Conservation (phyloP, 495 filamentous ascomycete species). For the Pseudoneurospora amorphoporcata region DNA sequence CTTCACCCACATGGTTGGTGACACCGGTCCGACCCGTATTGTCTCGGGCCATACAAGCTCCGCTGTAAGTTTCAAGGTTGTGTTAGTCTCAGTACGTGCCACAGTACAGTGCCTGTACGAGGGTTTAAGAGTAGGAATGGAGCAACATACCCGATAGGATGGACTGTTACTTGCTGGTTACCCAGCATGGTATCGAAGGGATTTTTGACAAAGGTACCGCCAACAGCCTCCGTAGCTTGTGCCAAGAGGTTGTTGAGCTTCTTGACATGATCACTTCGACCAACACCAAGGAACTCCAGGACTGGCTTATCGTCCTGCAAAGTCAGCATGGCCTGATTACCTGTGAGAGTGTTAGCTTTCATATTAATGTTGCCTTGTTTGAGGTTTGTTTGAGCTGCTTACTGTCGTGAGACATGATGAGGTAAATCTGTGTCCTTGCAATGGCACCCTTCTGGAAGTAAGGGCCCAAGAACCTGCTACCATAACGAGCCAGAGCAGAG, state of each 20-base stretch:
- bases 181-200: constrained; percentile 46
- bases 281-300: constrained; percentile 48
- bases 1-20: constrained; percentile 51
- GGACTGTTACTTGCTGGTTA: constrained; percentile 52
- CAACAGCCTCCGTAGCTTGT: constrained; percentile 43
- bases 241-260: constrained; percentile 41
- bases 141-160: constrained; percentile 49
- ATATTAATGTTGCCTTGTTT: background rate
- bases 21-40: constrained; percentile 48
- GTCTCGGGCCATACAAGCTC: constrained; percentile 52
- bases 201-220: constrained; percentile 46
- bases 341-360: constrained; percentile 11
- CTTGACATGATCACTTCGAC: constrained; percentile 42
- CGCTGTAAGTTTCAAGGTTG: constrained; percentile 19
- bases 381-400: constrained; percentile 11
- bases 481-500: constrained; percentile 36
- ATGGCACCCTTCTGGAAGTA: constrained; percentile 45
- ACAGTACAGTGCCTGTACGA: background rate
- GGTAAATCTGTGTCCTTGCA: constrained; percentile 51
- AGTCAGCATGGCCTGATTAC: constrained; percentile 49
- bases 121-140: background rate
- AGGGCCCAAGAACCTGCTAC: constrained; percentile 45
- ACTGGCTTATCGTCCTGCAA: constrained; percentile 50
- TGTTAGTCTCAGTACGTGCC: constrained; percentile 9
- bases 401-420: constrained; percentile 65